Evolutionary conservation across 2,329 filamentous ascomycete species (phyloP), one percentile per base, ranked within the genome.

Genomic region (Monilinia vaccinii-corymbosi): DNA sequence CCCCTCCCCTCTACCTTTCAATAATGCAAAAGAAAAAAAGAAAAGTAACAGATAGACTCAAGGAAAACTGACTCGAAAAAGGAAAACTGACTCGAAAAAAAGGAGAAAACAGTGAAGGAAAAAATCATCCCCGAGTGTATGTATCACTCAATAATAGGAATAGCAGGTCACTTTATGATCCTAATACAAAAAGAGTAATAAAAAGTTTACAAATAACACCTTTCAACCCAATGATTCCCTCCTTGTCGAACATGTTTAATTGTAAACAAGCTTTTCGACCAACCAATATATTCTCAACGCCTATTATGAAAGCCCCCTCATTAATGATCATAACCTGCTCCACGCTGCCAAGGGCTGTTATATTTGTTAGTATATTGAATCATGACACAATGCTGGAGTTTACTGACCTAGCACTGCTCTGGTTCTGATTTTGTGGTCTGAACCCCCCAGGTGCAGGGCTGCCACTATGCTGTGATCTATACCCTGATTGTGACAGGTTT

Each of bases 291-390:
- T 53, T 58, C 59, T 63, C 51, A 69, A 69, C 66, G 65, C 69
- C 67, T 46, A 66, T 63, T 49, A 60, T 60, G 42, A 60, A 67
- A 65, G 60, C 61, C 61, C 58, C 49, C 59, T 71, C 68, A 71
- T 71, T 75, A 77, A 70, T 77, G 73, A 50, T 82, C 79, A 69
- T 82, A 82, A 63, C 79, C 79, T 58, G 79, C 79, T 66, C 79
- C 79, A 66, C 79, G 77, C 72, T 82, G 79, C 79, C 79, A 82
- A 63, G 79, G 78, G 71, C 78, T 81, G 28, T 21, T 8, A 65
- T 23, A 46, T 49, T 61, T 28, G 65, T 73, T 64, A 71, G 69
- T 62, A 40, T 47, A 44, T 31, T 8, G 16, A 4, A 16, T 44
- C 25, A 2, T 16, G 13, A 40, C 32, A 3, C 18, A 38, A 40